Evolutionary conservation across 352 stramenopile species (phyloP), one percentile per base, ranked within the genome.

Genomic region (Pythium volutum): DNA sequence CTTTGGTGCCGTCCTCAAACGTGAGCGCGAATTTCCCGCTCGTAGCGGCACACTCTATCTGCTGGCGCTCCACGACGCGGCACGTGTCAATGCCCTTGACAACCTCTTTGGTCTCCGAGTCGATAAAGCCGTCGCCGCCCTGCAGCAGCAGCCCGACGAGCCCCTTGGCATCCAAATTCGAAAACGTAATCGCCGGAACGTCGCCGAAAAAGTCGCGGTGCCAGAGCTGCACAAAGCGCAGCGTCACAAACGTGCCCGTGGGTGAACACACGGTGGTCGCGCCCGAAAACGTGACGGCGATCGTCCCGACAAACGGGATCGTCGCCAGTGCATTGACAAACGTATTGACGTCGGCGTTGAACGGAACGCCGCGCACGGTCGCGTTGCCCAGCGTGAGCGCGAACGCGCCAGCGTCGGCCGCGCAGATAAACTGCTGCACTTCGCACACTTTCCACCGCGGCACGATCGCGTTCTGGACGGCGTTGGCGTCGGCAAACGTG

Each of bases 361-460:
- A 87, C 18, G 83, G 81, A 42, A 90, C 87, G 31, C 70, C 73
- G 5, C 68, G 59, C 26, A 92, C 63, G 2, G 79, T 88, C 27
- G 83, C 39, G 46, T 79, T 79, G 29, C 55, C 73, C 42, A 90
- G 82, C 7, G 71, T 86, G 49, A 91, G 55, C 7, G 76, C 67
- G n/a, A 91, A 88, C 18, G 72, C 57, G 0, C 81, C 83, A 0
- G 70, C 66, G 58, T 89, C 77, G 0, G 83, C 83, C 8, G 81
- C 81, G 52, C 83, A 93, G 36, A 89, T 88, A 53, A 93, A 93
- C 39, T 86, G 78, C 57, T 93, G 83, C 23, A 89, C 77, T 65
- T 93, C 83, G 36, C 87, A 48, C 6, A 76, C 70, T 55, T 77
- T 79, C 82, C 82, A 92, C 1, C 57, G 58, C 1, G 80, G 73